Percentiles rank a stretch among this genome's conserved stretches.
phyloP scores from a whole-genome alignment of 179 eudicot genomes.

The Silene noctiflora region DNA sequence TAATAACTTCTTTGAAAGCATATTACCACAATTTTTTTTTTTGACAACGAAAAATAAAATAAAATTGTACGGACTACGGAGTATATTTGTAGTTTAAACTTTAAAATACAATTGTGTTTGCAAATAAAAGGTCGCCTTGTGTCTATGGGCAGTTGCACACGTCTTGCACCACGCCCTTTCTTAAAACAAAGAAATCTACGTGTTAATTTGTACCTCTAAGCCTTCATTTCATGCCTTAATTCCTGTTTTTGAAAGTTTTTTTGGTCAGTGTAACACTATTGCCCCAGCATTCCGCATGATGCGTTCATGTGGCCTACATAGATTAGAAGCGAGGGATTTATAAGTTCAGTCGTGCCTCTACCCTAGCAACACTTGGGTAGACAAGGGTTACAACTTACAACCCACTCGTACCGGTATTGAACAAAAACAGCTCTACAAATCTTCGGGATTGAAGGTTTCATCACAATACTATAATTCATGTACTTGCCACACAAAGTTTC shows the following conservation, averaged over 20 bases:
- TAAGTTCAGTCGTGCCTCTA: neutral
- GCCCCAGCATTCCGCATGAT: neutral
- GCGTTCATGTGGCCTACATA: neutral
- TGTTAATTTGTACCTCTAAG: neutral
- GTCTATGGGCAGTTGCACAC: too few relatives aligned
- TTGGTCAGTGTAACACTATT: neutral
- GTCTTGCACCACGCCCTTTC: too few relatives aligned
- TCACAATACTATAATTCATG: neutral
- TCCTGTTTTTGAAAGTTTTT: neutral
- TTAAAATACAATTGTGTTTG: too few relatives aligned
- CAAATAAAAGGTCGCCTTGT: too few relatives aligned
- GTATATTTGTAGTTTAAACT: too few relatives aligned
- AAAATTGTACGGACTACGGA: too few relatives aligned
- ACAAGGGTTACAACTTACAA: neutral
- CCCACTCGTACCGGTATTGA: neutral
- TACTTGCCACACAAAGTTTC: too few relatives aligned
- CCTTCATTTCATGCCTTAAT: neutral
- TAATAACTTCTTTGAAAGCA: too few relatives aligned
- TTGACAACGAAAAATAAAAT: too few relatives aligned
- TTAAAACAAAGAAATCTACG: too few relatives aligned
- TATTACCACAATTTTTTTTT: too few relatives aligned
- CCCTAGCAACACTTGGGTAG: too few relatives aligned
- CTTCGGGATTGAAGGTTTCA: neutral
- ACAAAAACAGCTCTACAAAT: neutral
- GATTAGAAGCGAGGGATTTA: neutral